A percentile compares a stretch with the other conserved stretches of the same genome.
Evolutionary conservation across 2,329 filamentous ascomycete species (phyloP).

Genomic region (Cercospora sp.): DNA sequence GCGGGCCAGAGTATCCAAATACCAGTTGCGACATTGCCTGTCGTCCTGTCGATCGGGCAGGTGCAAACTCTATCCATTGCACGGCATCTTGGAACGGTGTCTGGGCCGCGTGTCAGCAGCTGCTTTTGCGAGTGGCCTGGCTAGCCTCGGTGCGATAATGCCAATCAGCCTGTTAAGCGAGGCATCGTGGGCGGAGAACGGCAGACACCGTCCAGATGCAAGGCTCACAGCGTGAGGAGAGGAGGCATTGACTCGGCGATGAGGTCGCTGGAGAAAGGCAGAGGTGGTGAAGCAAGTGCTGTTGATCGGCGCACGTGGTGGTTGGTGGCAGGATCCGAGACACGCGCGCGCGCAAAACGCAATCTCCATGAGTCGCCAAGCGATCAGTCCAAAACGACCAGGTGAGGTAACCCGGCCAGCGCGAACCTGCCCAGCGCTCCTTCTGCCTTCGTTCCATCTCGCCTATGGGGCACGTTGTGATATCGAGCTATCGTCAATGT

Average conservation of each 20-base stretch:
- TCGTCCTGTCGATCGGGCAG: constrained; percentile 9
- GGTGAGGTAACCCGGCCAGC: not conserved
- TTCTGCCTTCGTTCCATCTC: not conserved
- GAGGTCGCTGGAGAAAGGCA: not conserved
- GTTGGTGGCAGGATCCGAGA: not conserved
- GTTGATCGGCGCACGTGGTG: not conserved
- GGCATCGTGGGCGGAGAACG: not conserved
- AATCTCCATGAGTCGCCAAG: not conserved
- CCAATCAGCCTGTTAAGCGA: not conserved
- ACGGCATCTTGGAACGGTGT: not conserved
- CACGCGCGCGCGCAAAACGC: not conserved
- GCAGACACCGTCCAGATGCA: not conserved
- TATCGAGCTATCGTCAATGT: not conserved
- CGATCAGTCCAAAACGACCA: not conserved
- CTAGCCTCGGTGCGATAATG: not conserved
- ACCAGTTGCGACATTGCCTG: constrained; percentile 5
- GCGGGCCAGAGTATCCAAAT: not conserved
- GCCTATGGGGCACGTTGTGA: not conserved
- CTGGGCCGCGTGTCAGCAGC: constrained; percentile 1
- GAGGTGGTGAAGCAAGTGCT: not conserved
- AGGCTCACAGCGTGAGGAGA: not conserved
- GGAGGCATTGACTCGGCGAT: not conserved
- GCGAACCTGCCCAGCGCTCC: not conserved
- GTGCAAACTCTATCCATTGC: constrained; percentile 12
- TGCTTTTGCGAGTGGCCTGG: not conserved